These are phyloP conservation scores for Amanita rubescens DNA, from an alignment of 768 basidiomycete species.

Conservation along the genomic window DNA sequence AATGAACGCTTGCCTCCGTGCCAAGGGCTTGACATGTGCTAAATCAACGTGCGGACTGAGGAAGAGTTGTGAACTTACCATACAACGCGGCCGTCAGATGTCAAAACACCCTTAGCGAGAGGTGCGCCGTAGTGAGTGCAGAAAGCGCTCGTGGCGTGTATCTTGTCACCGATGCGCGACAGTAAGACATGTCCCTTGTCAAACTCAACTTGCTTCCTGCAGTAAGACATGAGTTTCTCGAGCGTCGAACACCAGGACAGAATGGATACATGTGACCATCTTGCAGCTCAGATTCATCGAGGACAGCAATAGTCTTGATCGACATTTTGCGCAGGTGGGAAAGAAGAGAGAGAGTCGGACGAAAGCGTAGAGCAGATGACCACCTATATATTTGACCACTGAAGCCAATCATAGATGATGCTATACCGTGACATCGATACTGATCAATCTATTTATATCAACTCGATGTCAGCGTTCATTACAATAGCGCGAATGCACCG, in stretches of 20 bases:
- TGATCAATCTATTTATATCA: neutral
- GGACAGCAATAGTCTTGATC: slow-evolving; percentile 46
- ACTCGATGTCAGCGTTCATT: too few relatives aligned
- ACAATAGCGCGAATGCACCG: slow-evolving; percentile 39
- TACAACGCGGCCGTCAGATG: slow-evolving; percentile 70
- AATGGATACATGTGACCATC: slow-evolving; percentile 56
- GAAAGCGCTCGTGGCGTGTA: slow-evolving; percentile 74
- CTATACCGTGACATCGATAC: too few relatives aligned
- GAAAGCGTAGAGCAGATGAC: slow-evolving; percentile 1
- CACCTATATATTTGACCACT: slow-evolving; percentile 2
- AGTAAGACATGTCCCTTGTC: slow-evolving; percentile 72
- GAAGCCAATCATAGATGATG: slow-evolving; percentile 1
- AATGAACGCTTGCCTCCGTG: slow-evolving; percentile 57
- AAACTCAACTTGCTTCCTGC: slow-evolving; percentile 79
- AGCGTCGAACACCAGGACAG: neutral
- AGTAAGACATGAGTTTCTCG: neutral
- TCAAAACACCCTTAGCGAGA: slow-evolving; percentile 72
- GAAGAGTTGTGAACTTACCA: slow-evolving; percentile 40
- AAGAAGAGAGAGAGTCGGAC: slow-evolving; percentile 1
- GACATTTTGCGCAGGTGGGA: slow-evolving; percentile 29
- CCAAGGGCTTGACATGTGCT: slow-evolving; percentile 53
- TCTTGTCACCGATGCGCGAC: slow-evolving; percentile 65
- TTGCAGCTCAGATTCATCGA: slow-evolving; percentile 47
- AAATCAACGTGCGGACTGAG: neutral
- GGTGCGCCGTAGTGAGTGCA: slow-evolving; percentile 94